These are phyloP conservation scores for Leishmania arabica DNA, from an alignment of 208 protist species.

Conservation along the genomic window DNA sequence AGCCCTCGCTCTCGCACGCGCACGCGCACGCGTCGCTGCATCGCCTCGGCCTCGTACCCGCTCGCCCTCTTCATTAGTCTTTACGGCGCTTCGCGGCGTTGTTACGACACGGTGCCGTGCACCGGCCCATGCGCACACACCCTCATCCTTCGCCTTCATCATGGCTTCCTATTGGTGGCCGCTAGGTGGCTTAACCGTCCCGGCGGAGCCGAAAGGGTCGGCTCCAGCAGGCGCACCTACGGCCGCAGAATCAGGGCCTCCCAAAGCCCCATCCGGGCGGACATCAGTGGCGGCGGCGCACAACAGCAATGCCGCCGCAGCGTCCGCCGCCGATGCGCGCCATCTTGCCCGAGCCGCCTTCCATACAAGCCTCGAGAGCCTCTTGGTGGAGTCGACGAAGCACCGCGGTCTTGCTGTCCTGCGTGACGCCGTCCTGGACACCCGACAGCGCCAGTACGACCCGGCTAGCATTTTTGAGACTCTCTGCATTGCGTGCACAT, in stretches of 20 bases:
- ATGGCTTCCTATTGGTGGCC: constrained; percentile 39
- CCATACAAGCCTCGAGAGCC: constrained; percentile 49
- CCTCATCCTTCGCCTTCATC: neutral
- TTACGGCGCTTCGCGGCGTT: neutral
- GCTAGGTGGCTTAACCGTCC: neutral
- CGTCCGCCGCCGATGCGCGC: constrained; percentile 8
- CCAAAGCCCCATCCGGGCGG: neutral
- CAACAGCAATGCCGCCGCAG: neutral
- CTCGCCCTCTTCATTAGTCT: neutral
- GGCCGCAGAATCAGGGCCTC: neutral
- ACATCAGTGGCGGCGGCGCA: neutral
- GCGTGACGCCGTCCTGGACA: constrained; percentile 54
- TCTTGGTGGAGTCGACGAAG: constrained; percentile 56
- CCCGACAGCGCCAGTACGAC: constrained; percentile 46
- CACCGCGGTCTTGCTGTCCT: constrained; percentile 45
- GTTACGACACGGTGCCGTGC: neutral
- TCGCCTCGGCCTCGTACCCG: neutral
- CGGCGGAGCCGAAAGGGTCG: neutral
- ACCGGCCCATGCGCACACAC: neutral
- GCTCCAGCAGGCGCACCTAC: neutral
- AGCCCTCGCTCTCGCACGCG: no score
- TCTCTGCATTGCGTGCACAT: constrained; percentile 56
- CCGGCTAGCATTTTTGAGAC: constrained; percentile 56
- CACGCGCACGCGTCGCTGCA: neutral
- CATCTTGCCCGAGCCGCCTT: constrained; percentile 40